Conservation (phyloP, 2,329 filamentous ascomycete species). For the Septoria petroselini region DNA sequence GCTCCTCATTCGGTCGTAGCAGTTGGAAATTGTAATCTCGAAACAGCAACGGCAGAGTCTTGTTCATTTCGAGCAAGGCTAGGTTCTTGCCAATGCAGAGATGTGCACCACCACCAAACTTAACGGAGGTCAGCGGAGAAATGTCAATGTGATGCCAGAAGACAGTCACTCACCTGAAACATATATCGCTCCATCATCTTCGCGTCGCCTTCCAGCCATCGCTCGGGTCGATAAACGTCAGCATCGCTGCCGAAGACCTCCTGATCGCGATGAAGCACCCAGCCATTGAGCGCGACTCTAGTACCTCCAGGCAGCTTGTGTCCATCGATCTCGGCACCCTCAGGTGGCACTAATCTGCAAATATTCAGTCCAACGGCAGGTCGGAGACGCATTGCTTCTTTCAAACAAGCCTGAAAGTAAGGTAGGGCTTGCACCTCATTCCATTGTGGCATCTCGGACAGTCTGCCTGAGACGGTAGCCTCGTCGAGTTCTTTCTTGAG, state of each 20-base stretch:
- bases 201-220: slow-evolving; percentile 27
- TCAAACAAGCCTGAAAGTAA: slow-evolving; percentile 58
- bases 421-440: slow-evolving; percentile 49
- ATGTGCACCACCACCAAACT: slow-evolving; percentile 30
- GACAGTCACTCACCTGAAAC: slow-evolving; percentile 49
- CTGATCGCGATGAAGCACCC: slow-evolving; percentile 50
- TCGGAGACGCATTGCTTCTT: slow-evolving; percentile 56
- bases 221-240: slow-evolving; percentile 22
- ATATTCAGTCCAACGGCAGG: slow-evolving; percentile 58
- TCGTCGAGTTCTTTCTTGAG: slow-evolving; percentile 44
- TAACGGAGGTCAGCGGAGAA: slow-evolving; percentile 10
- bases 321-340: slow-evolving; percentile 54
- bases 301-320: slow-evolving; percentile 53
- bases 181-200: slow-evolving; percentile 56
- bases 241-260: slow-evolving; percentile 31
- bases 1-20: slow-evolving; percentile 49
- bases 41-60: slow-evolving; percentile 41
- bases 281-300: slow-evolving; percentile 53
- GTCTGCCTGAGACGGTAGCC: slow-evolving; percentile 22
- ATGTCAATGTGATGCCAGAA: neutral
- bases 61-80: slow-evolving; percentile 33
- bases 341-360: slow-evolving; percentile 50
- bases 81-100: slow-evolving; percentile 33
- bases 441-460: slow-evolving; percentile 33
- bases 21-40: slow-evolving; percentile 56